Evolutionary conservation across 2,329 filamentous ascomycete species (phyloP).

Genomic region (Truncatella angustata): DNA sequence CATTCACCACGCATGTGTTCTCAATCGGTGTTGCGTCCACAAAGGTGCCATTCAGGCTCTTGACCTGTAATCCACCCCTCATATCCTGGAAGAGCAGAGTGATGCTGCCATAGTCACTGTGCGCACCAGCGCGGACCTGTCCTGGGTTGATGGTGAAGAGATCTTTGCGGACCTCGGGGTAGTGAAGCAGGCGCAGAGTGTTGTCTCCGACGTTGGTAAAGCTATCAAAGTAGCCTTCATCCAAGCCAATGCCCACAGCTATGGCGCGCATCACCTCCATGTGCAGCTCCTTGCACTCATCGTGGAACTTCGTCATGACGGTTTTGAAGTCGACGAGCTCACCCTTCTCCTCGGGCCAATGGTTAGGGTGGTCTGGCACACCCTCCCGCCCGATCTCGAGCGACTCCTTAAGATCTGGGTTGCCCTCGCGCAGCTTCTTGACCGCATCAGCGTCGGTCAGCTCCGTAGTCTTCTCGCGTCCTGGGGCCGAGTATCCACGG

Average conservation of each 20-base stretch:
- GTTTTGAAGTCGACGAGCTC: slow-evolving; percentile 61
- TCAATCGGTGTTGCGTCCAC: slow-evolving; percentile 65
- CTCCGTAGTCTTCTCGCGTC: slow-evolving; percentile 68
- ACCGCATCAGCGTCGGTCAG: slow-evolving; percentile 55
- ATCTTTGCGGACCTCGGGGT: slow-evolving; percentile 64
- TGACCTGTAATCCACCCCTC: slow-evolving; percentile 55
- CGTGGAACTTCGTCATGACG: slow-evolving; percentile 74
- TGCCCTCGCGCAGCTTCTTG: slow-evolving; percentile 53
- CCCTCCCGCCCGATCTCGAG: slow-evolving; percentile 63
- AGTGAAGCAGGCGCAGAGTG: slow-evolving; percentile 72
- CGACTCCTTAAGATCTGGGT: slow-evolving; percentile 65
- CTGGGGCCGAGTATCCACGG: slow-evolving; percentile 68
- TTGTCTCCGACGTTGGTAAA: slow-evolving; percentile 72
- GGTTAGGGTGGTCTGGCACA: slow-evolving; percentile 65
- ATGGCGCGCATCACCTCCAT: slow-evolving; percentile 80
- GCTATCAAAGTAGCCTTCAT: slow-evolving; percentile 70
- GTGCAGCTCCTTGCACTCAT: slow-evolving; percentile 72
- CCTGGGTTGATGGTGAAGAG: slow-evolving; percentile 66
- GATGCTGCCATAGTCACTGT: slow-evolving; percentile 66
- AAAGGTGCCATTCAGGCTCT: slow-evolving; percentile 72
- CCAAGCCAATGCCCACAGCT: slow-evolving; percentile 74
- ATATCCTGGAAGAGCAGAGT: slow-evolving; percentile 62
- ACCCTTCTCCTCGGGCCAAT: slow-evolving; percentile 63
- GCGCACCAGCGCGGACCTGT: slow-evolving; percentile 74
- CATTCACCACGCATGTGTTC: slow-evolving; percentile 35